Percentiles rank a stretch among this genome's conserved stretches.
These are phyloP conservation scores for Leccinum broughii DNA, from an alignment of 768 basidiomycete genomes.

Conservation along the genomic window DNA sequence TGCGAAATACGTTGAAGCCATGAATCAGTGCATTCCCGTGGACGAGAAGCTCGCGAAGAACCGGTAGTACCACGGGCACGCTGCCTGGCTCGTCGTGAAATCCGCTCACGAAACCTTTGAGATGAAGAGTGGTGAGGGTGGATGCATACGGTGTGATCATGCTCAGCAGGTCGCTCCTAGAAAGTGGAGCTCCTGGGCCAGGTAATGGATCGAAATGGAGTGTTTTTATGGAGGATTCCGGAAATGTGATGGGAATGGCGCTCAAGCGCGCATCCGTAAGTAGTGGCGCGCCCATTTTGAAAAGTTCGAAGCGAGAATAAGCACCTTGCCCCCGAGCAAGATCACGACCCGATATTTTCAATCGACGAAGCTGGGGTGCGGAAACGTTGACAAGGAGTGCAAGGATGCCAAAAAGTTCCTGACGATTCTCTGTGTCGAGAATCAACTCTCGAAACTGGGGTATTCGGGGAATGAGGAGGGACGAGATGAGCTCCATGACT, in stretches of 20 bases:
- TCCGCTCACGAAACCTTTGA: slow-evolving; percentile 34
- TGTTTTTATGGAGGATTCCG: slow-evolving; percentile 26
- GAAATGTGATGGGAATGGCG: slow-evolving; percentile 34
- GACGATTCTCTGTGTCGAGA: slow-evolving; percentile 32
- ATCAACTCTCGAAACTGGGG: slow-evolving; percentile 33
- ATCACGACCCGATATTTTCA: slow-evolving; percentile 33
- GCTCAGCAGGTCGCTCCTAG: slow-evolving; percentile 28
- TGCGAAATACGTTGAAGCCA: slow-evolving; percentile 37
- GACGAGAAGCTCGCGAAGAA: slow-evolving; percentile 30
- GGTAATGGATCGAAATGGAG: slow-evolving; percentile 38
- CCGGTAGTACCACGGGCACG: slow-evolving; percentile 32
- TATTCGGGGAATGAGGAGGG: slow-evolving; percentile 33
- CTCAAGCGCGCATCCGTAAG: slow-evolving; percentile 35
- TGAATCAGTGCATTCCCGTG: slow-evolving; percentile 35
- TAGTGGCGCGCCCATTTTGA: slow-evolving; percentile 32
- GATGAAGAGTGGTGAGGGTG: slow-evolving; percentile 33
- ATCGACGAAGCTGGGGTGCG: slow-evolving; percentile 29
- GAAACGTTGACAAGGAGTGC: slow-evolving; percentile 23
- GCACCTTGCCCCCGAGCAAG: slow-evolving; percentile 25
- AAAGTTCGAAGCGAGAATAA: slow-evolving; percentile 33
- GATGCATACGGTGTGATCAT: slow-evolving; percentile 30
- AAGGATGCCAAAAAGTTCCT: slow-evolving; percentile 29
- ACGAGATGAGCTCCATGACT: slow-evolving; percentile 26
- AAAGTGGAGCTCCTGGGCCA: slow-evolving; percentile 30
- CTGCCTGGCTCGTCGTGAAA: slow-evolving; percentile 35